Evolutionary conservation across 2,329 filamentous ascomycete species (phyloP).

Genomic region (Diaporthe helianthi): DNA sequence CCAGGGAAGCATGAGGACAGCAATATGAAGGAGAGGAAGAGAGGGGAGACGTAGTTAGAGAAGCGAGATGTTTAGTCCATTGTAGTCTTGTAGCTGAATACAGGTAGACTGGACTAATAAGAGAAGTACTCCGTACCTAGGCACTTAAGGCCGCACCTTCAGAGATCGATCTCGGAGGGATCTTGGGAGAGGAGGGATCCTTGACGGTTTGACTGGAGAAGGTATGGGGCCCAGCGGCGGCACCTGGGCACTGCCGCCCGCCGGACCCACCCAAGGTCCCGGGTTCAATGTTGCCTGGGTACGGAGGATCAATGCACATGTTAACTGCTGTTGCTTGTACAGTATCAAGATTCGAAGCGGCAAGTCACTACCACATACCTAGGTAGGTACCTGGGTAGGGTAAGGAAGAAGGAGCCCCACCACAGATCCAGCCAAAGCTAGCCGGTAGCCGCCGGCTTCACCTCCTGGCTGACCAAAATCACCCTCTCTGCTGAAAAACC

Average conservation of each 20-base stretch:
- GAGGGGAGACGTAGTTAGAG: not conserved
- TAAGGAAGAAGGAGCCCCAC: not conserved
- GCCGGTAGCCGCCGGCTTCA: not conserved
- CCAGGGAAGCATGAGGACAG: slow-evolving; percentile 4
- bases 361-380: too few species aligned
- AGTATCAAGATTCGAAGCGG: too few species aligned
- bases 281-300: too few species aligned
- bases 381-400: too few species aligned
- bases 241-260: slow-evolving; percentile 18
- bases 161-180: slow-evolving; percentile 16
- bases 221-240: not conserved
- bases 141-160: too few species aligned
- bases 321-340: too few species aligned
- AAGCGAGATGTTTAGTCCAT: slow-evolving; percentile 10
- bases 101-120: not conserved
- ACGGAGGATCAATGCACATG: too few species aligned
- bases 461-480: not conserved
- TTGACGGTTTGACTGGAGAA: slow-evolving; percentile 1
- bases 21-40: not conserved
- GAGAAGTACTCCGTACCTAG: not conserved
- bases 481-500: too few species aligned
- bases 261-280: slow-evolving; percentile 8
- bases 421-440: not conserved
- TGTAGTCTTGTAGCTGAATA: slow-evolving; percentile 6
- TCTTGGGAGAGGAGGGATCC: slow-evolving; percentile 16